Evolutionary conservation across 306 rosid species (phyloP), one percentile per base, ranked within the genome.

Genomic region (Cucumis cinereus): DNA sequence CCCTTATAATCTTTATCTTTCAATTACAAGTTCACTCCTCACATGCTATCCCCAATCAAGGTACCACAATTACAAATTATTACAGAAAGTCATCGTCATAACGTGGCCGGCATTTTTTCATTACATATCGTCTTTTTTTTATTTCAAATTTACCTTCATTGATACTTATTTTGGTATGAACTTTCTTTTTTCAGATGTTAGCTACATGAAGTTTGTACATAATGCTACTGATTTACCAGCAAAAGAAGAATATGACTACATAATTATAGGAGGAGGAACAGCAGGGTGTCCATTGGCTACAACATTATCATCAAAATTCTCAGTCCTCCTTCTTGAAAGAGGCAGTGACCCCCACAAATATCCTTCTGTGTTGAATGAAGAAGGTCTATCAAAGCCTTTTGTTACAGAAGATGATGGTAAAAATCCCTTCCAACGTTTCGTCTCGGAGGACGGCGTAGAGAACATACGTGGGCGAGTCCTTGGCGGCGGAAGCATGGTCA

Each of bases 251-350:
- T 77, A 83, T n/a, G 82, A 83, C 71, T 83, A 80, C 77, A 80
- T 83, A 13, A 75, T 83, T 1, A 9, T 83, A 12, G 86, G 86
- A 4, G 86, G 86, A 16, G 86, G 86, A 10, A 80, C 84, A 3
- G 75, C 84, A 16, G 86, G 86, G 15, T 83, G 80, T 22, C 82
- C 86, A 10, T 47, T 80, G 54, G 86, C 86, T 1, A 63, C 86
- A n/a, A 80, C 86, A 16, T 35, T 83, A 15, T 80, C 86, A 4
- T 12, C 22, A 49, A 77, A 80, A 0, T 74, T 55, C 55, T 47
- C 43, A 1, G 80, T 78, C 2, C 77, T 83, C 0, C 57, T 83
- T 53, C 43, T 83, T 0, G 87, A 83, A 72, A 67, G 82, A 8
- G 87, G 87, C 12, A 55, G 58, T 41, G 63, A 10, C 1, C 78